Evolutionary conservation across 345 rosid species (phyloP), one percentile per base, ranked within the genome.

Genomic region (Crucihimalaya himalaica): DNA sequence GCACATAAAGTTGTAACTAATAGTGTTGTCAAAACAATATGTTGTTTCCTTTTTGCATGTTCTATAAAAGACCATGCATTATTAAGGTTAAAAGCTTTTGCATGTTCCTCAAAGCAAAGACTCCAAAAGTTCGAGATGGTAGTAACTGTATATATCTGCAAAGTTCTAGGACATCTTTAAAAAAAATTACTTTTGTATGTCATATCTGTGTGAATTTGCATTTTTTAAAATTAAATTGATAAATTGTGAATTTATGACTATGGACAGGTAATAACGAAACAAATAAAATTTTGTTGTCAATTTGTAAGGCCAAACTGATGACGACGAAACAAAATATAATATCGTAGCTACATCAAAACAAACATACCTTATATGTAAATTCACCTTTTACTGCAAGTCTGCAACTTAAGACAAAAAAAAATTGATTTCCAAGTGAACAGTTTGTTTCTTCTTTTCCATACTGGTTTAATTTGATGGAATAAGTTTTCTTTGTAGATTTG

Each of bases 11-110:
- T 14, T 60, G 31, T 57, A 48, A 50, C 51, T 5, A n/a, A 37
- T 31, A 50, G 34, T 35, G 29, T 48, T 71, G 53, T 39, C n/a
- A 62, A 51, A 72, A 40, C 43, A 39, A 62, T 19, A 10, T n/a
- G 45, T 23, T 63, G 55, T 63, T 64, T 63, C 27, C 37, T 73
- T 63, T 63, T 45, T 73, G 48, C 71, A 73, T 45, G 71, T 65
- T 73, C 50, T 34, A 54, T 45, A 20, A 63, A 72, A 63, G 55
- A 42, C 55, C 31, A 61, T 51, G 75, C 63, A 72, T 42, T 72
- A 63, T 63, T 43, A 27, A 63, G 55, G 39, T 53, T n/a, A 63
- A 11, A 43, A 31, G 43, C 70, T 65, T 73, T 65, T 55, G 51
- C 58, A 73, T 73, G 71, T 55, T 56, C 58, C 57, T 64, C 50